A percentile compares a stretch with the other conserved stretches of the same genome.
These are phyloP conservation scores for Pythium phragmiticola DNA, from an alignment of 352 stramenopile species.

Conservation along the genomic window DNA sequence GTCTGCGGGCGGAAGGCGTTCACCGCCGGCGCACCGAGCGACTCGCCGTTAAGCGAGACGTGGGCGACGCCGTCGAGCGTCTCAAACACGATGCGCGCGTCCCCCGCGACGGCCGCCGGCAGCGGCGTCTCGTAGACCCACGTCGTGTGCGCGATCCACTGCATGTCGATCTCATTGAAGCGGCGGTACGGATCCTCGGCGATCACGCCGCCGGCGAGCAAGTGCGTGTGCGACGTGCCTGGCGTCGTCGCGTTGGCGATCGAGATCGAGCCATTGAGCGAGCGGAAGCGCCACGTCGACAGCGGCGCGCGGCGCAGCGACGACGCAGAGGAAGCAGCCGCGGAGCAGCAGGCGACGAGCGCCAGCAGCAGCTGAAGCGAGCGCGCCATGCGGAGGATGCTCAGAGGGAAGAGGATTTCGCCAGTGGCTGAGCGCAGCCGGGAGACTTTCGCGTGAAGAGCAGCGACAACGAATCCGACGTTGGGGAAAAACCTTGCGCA, in stretches of 20 bases:
- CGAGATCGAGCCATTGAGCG: conserved; percentile 55
- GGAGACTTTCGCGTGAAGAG: not conserved
- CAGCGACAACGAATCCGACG: not conserved
- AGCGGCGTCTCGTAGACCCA: conserved; percentile 74
- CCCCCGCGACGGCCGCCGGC: conserved; percentile 7
- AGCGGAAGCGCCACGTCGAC: conserved; percentile 47
- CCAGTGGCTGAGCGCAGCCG: not conserved
- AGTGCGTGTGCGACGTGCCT: conserved; percentile 69
- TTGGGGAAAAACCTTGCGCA: conserved; percentile 8
- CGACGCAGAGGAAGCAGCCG: not conserved
- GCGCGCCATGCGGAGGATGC: not conserved
- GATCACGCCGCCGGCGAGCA: conserved; percentile 62
- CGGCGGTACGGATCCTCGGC: conserved; percentile 48
- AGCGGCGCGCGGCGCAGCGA: conserved; percentile 26
- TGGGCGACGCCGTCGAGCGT: conserved; percentile 67
- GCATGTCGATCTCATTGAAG: conserved; percentile 68
- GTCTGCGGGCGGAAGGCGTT: conserved; percentile 71
- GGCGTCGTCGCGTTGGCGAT: conserved; percentile 54
- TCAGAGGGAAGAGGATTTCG: not conserved
- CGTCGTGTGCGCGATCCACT: conserved; percentile 65
- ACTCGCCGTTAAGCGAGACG: conserved; percentile 60
- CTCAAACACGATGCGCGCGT: conserved; percentile 51
- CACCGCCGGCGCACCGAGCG: conserved; percentile 38
- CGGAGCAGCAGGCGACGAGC: conserved; percentile 6
- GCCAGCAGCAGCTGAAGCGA: not conserved